Base-by-base conservation (phyloP, 1,284 basidiomycete species). In the Phenoliferia sp. region DNA sequence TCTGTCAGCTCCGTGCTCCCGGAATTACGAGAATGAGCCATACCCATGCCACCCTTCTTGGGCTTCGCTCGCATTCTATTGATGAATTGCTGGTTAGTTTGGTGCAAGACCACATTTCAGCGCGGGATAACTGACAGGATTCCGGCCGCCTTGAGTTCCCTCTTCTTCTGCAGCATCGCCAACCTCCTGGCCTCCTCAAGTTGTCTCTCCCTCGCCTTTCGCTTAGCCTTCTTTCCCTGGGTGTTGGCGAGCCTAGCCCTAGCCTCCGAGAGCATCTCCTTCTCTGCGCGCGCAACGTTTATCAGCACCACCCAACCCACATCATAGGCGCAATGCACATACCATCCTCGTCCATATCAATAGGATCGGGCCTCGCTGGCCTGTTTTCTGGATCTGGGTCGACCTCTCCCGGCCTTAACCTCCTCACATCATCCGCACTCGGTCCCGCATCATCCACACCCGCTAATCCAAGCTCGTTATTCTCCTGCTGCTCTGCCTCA, bases 291-390 rank as follows among this genome's bases (percentile, higher is more conserved):
- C 54, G 58, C n/a, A n/a, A 26, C 32, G 36, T n/a, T 6, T 31
- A 57, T 70, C 55, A 64, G 22, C 50, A 19, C 26, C 29, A 39
- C 39, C 29, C 10, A 29, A 55, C 19, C 48, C 48, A n/a, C 61
- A 1, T 54, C 9, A 29, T 1, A 29, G 31, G n/a, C n/a, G 39
- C 36, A 16, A 54, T 12, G 3, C 9, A 3, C 26, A 67, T 70
- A 89, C 91, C 90, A 78, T 95, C 96, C 80, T 99, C 96, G 79
- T 99, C 96, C 96, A 99, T 99, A 81, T 99, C 96, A 76, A 99
- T 96, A 6, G 96, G 95, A 82, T 99, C 96, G 6, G 96, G 96
- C 34, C 95, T 85, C 1, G 96, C 96, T 59, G 96, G 92, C 78
- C 97, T 95, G 16, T 95, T 96, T 80, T 99, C 96, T 1, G 96